phyloP scores from a whole-genome alignment of 2,329 filamentous ascomycete species.

The Xylaria multiplex region DNA sequence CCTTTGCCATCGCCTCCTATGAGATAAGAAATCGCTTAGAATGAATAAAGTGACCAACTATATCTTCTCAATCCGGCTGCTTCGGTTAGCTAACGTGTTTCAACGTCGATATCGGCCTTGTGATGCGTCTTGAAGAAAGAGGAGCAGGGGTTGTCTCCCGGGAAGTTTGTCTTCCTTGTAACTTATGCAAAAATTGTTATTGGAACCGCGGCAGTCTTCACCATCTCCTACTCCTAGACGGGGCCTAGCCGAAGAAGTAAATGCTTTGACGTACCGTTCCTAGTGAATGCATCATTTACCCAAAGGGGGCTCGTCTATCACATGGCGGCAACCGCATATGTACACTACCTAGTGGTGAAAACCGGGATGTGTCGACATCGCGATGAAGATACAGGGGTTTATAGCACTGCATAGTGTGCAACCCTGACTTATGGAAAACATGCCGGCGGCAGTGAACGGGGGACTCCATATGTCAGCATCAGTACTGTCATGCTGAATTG shows the following conservation, averaged over 20 bases:
- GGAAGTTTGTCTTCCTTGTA: neutral
- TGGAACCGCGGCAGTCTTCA: neutral
- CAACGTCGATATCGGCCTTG: neutral
- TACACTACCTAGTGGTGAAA: neutral
- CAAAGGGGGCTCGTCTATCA: slow-evolving; percentile 8
- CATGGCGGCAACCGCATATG: neutral
- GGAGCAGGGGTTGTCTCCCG: neutral
- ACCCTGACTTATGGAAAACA: slow-evolving; percentile 7
- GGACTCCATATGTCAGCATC: neutral
- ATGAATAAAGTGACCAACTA: too few relatives aligned
- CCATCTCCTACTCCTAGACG: neutral
- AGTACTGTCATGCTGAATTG: neutral
- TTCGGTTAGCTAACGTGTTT: neutral
- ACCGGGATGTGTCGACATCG: slow-evolving; percentile 12
- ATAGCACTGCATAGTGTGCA: slow-evolving; percentile 2
- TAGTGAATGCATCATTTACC: slow-evolving; percentile 1
- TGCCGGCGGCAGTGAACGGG: slow-evolving; percentile 7
- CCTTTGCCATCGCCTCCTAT: neutral
- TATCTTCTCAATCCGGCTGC: neutral
- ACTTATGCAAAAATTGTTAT: neutral
- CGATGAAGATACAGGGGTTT: slow-evolving; percentile 21
- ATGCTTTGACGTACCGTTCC: neutral
- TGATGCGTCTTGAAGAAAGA: neutral
- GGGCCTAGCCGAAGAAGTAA: neutral
- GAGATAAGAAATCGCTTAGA: neutral